Conservation (phyloP, 495 filamentous ascomycete species). For the Penicillium longicatenatum region DNA sequence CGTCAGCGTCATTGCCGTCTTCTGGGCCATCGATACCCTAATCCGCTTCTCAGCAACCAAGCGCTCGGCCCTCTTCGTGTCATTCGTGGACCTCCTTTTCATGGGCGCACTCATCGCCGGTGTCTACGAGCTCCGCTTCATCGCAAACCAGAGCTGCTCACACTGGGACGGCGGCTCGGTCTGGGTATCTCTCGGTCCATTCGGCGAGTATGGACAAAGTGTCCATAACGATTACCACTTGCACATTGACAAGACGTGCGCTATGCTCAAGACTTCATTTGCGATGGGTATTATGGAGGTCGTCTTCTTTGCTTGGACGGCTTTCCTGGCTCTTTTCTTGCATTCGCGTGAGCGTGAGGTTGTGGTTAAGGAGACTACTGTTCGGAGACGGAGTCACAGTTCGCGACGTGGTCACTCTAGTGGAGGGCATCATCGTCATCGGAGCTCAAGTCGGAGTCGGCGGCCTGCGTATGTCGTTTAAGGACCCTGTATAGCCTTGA, state of each 20-base stretch:
- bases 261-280: slow-evolving; percentile 85
- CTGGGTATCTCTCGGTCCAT: slow-evolving; percentile 60
- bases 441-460: slow-evolving; percentile 39
- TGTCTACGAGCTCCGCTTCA: slow-evolving; percentile 74
- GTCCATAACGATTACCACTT: slow-evolving; percentile 44
- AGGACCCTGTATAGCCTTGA: not conserved
- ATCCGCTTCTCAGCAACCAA: slow-evolving; percentile 75
- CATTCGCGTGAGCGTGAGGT: slow-evolving; percentile 41
- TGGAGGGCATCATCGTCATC: slow-evolving; percentile 33
- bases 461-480: slow-evolving; percentile 45
- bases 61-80: slow-evolving; percentile 73
- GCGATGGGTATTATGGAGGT: slow-evolving; percentile 87
- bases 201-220: slow-evolving; percentile 49
- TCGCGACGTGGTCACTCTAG: slow-evolving; percentile 38
- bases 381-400: slow-evolving; percentile 45
- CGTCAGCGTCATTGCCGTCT: slow-evolving; percentile 73
- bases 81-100: slow-evolving; percentile 77
- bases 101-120: slow-evolving; percentile 80
- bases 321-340: slow-evolving; percentile 59
- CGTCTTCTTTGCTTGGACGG: slow-evolving; percentile 79
- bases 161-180: slow-evolving; percentile 50
- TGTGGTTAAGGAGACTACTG: slow-evolving; percentile 46
- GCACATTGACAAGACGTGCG: slow-evolving; percentile 71
- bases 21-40: slow-evolving; percentile 79
- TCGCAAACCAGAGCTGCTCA: slow-evolving; percentile 66